Evolutionary conservation across 2,329 filamentous ascomycete species (phyloP).

Genomic region (Neonectria coccinea): DNA sequence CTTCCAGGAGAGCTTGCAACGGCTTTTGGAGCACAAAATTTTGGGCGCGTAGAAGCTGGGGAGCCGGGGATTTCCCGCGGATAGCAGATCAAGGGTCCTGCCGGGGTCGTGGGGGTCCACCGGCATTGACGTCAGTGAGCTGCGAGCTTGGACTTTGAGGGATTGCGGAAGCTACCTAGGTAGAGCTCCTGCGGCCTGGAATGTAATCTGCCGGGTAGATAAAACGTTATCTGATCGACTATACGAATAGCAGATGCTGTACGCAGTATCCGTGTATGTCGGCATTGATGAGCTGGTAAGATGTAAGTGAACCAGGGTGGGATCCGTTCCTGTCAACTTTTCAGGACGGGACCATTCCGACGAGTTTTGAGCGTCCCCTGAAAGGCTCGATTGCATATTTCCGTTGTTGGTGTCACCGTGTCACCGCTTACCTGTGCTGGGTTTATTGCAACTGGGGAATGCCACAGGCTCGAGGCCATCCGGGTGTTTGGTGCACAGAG

Average conservation of each 20-base stretch:
- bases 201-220: background rate
- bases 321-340: too few species aligned
- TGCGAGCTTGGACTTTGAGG: background rate
- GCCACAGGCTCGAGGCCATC: background rate
- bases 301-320: background rate
- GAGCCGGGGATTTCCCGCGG: conserved; percentile 24
- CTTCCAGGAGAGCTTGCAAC: background rate
- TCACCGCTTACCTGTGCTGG: background rate
- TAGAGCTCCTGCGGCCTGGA: background rate
- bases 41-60: background rate
- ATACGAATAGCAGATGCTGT: background rate
- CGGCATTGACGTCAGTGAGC: conserved; percentile 23
- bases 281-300: background rate
- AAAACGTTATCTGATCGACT: background rate
- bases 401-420: background rate
- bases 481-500: background rate
- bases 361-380: background rate
- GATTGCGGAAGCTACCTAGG: conserved; percentile 2
- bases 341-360: background rate
- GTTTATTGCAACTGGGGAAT: background rate
- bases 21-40: background rate
- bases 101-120: conserved; percentile 10
- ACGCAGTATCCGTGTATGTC: background rate
- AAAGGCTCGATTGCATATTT: background rate
- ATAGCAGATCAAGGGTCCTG: conserved; percentile 21